Evolutionary conservation across 768 basidiomycete genomes (phyloP).

Genomic region (Lepiota venenata): DNA sequence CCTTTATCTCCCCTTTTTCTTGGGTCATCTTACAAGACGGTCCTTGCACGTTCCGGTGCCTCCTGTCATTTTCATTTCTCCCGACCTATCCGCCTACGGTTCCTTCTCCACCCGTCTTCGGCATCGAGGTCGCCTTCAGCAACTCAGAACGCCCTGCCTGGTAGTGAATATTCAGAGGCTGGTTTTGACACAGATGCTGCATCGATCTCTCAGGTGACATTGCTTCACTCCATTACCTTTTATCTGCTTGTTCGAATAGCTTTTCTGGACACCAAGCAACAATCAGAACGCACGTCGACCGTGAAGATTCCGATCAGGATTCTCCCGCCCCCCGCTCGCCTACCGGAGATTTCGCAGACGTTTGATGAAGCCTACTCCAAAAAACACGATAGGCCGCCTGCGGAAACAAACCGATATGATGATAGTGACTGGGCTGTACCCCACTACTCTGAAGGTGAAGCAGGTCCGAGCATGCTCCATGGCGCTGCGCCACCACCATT

Average conservation of each 20-base stretch:
- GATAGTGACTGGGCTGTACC: constrained; percentile 61
- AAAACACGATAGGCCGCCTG: constrained; percentile 82
- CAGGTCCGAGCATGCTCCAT: constrained; percentile 71
- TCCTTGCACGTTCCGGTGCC: constrained; percentile 84
- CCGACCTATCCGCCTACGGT: constrained; percentile 70
- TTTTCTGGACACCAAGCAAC: constrained; percentile 68
- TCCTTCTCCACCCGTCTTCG: constrained; percentile 70
- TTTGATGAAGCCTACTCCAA: constrained; percentile 79
- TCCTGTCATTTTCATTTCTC: constrained; percentile 86
- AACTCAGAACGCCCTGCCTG: constrained; percentile 39
- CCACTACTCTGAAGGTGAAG: constrained; percentile 65
- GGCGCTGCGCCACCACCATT: constrained; percentile 77
- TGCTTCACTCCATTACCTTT: constrained; percentile 83
- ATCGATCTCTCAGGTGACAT: constrained; percentile 75
- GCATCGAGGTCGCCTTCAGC: constrained; percentile 47
- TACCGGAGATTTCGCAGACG: constrained; percentile 71
- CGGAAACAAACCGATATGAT: constrained; percentile 64
- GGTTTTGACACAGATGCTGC: constrained; percentile 66
- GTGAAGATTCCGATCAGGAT: constrained; percentile 68
- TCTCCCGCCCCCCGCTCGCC: constrained; percentile 72
- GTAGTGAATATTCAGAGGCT: constrained; percentile 39
- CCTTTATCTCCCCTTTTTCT: constrained; percentile 35
- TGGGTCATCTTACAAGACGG: constrained; percentile 43
- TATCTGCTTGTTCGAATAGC: constrained; percentile 69
- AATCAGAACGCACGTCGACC: constrained; percentile 64